phyloP scores from a whole-genome alignment of 495 filamentous ascomycete species.

The Xylaria castorea region DNA sequence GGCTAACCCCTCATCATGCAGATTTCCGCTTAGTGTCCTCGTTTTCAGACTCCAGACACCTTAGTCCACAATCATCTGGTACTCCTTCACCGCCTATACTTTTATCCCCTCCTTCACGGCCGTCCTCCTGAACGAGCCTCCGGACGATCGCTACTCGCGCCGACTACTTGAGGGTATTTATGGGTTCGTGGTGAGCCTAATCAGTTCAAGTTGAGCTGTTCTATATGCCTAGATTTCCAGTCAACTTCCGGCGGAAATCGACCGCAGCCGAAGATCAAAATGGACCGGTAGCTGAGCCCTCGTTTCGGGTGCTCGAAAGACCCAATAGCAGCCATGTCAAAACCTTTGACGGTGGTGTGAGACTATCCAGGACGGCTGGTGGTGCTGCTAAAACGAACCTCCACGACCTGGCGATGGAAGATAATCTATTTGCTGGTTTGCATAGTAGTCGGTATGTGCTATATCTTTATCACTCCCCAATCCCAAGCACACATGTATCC shows the following conservation, averaged over 20 bases:
- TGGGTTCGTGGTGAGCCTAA: slow-evolving; percentile 34
- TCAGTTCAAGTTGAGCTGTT: slow-evolving; percentile 38
- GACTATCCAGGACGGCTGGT: slow-evolving; percentile 41
- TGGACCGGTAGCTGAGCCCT: slow-evolving; percentile 50
- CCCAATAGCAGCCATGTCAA: slow-evolving; percentile 44
- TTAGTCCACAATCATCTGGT: slow-evolving; percentile 4
- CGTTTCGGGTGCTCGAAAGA: slow-evolving; percentile 58
- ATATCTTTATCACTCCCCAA: not conserved
- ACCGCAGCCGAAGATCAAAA: slow-evolving; percentile 57
- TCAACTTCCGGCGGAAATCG: slow-evolving; percentile 59
- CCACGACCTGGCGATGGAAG: slow-evolving; percentile 51
- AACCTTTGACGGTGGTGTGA: slow-evolving; percentile 51
- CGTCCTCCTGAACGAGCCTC: slow-evolving; percentile 24
- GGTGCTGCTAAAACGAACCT: slow-evolving; percentile 34
- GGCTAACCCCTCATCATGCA: slow-evolving; percentile 43
- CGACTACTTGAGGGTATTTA: slow-evolving; percentile 32
- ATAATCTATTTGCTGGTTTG: slow-evolving; percentile 64
- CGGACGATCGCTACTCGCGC: slow-evolving; percentile 23
- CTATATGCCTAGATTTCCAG: slow-evolving; percentile 62
- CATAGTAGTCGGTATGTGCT: slow-evolving; percentile 60
- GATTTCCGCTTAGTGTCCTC: slow-evolving; percentile 37
- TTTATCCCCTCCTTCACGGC: not conserved
- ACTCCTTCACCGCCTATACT: not conserved
- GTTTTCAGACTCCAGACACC: slow-evolving; percentile 16
- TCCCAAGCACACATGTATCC: not conserved